Conservation (phyloP, 2,329 filamentous ascomycete species). For the Colletotrichum sp. region DNA sequence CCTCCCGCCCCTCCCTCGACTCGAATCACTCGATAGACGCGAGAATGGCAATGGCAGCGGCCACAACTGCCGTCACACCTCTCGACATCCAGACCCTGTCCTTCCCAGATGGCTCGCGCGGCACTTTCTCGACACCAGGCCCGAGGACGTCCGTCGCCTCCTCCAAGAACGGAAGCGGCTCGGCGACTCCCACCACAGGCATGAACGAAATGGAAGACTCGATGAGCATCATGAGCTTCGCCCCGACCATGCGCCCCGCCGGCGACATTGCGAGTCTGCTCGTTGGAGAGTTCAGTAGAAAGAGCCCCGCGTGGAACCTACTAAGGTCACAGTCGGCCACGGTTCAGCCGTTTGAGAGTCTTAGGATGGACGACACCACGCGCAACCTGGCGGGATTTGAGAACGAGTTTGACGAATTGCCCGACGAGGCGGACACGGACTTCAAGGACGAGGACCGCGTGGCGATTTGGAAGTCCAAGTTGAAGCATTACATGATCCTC, state of each 20-base stretch:
- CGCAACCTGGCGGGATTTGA: conserved; percentile 70
- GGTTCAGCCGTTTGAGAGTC: conserved; percentile 65
- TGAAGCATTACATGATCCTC: conserved; percentile 96
- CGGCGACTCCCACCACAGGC: conserved; percentile 41
- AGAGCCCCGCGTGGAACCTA: conserved; percentile 72
- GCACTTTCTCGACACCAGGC: conserved; percentile 59
- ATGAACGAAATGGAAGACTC: conserved; percentile 63
- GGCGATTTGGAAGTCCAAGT: conserved; percentile 83
- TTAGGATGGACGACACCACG: conserved; percentile 45
- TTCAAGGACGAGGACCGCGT: conserved; percentile 65
- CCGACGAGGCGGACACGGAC: conserved; percentile 51
- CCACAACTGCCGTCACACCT: conserved; percentile 85
- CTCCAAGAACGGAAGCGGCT: conserved; percentile 45
- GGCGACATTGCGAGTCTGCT: conserved; percentile 85
- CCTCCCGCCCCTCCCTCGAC: conserved; percentile 41
- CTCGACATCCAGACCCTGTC: conserved; percentile 81
- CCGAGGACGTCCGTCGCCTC: conserved; percentile 31
- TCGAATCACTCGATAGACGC: conserved; percentile 35
- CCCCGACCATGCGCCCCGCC: conserved; percentile 64
- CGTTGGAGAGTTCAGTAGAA: conserved; percentile 70
- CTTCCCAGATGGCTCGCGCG: conserved; percentile 71
- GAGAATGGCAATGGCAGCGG: conserved; percentile 52
- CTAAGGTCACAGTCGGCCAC: conserved; percentile 66
- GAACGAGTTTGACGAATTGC: conserved; percentile 79
- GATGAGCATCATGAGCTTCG: conserved; percentile 70